These are phyloP conservation scores for Trichoderma polysporum DNA, from an alignment of 2,329 filamentous ascomycete species.

Conservation along the genomic window DNA sequence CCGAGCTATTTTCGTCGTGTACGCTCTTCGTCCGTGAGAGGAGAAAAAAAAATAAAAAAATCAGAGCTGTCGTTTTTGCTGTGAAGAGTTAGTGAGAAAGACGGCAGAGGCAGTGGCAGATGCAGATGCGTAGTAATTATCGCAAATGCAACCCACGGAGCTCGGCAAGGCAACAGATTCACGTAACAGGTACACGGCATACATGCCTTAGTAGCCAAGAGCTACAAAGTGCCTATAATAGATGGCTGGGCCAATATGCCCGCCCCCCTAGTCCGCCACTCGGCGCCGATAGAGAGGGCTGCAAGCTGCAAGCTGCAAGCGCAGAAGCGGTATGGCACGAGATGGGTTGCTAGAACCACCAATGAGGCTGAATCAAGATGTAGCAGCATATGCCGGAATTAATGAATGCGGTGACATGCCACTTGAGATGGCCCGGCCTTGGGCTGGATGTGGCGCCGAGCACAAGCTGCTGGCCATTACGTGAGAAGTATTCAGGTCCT, in stretches of 20 bases:
- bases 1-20: constrained; percentile 14
- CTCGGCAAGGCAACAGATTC: not conserved
- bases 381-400: not conserved
- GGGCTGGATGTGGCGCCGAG: not conserved
- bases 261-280: not conserved
- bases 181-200: not conserved
- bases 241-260: not conserved
- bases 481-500: constrained; percentile 22
- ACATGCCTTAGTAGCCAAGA: not conserved
- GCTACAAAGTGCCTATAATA: not conserved
- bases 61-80: not conserved
- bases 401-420: constrained; percentile 4
- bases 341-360: constrained; percentile 6
- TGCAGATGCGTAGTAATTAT: not conserved
- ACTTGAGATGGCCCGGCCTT: not conserved
- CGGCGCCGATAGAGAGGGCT: too few relatives aligned
- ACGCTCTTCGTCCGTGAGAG: not conserved
- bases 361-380: constrained; percentile 13
- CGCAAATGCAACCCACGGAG: constrained; percentile 3
- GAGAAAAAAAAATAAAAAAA: not conserved
- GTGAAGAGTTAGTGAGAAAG: too few relatives aligned
- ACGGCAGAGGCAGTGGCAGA: too few relatives aligned
- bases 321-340: not conserved
- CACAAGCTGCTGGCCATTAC: constrained; percentile 16
- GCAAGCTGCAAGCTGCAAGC: not conserved